Evolutionary conservation across 441 rosid genomes (phyloP).

Genomic region (Erodium moschatum): DNA sequence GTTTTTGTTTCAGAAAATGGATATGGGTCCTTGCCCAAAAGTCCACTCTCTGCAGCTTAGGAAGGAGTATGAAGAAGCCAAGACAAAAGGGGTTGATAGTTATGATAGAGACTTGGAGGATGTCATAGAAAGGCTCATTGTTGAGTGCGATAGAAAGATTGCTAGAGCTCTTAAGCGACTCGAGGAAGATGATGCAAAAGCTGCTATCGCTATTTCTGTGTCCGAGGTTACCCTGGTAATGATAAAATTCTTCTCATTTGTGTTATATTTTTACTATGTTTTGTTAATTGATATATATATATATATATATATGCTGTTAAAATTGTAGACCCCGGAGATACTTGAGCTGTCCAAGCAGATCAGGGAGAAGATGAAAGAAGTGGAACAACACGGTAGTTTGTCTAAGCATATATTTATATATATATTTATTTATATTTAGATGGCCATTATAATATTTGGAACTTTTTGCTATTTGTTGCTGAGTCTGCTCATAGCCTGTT

Average conservation of each 20-base stretch:
- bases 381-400: constrained; percentile 38
- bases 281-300: neutral
- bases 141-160: constrained; percentile 95
- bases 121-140: constrained; percentile 82
- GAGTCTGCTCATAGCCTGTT: too few species aligned
- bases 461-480: too few species aligned
- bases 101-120: constrained; percentile 94
- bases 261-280: neutral
- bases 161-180: constrained; percentile 94
- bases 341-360: constrained; percentile 76
- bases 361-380: constrained; percentile 90
- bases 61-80: constrained; percentile 92
- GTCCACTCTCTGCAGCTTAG: constrained; percentile 90
- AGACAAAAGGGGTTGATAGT: constrained; percentile 63
- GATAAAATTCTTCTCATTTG: neutral
- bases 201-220: constrained; percentile 95
- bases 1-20: constrained; percentile 66
- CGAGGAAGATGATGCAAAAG: constrained; percentile 97
- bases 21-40: constrained; percentile 99
- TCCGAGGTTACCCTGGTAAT: constrained; percentile 90
- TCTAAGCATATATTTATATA: too few species aligned
- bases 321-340: constrained; percentile 63
- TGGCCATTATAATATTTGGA: too few species aligned
- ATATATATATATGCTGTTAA: constrained; percentile 3
- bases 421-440: too few species aligned